phyloP scores from a whole-genome alignment of 768 basidiomycete genomes.

The Trichaptum fuscoviolaceum region DNA sequence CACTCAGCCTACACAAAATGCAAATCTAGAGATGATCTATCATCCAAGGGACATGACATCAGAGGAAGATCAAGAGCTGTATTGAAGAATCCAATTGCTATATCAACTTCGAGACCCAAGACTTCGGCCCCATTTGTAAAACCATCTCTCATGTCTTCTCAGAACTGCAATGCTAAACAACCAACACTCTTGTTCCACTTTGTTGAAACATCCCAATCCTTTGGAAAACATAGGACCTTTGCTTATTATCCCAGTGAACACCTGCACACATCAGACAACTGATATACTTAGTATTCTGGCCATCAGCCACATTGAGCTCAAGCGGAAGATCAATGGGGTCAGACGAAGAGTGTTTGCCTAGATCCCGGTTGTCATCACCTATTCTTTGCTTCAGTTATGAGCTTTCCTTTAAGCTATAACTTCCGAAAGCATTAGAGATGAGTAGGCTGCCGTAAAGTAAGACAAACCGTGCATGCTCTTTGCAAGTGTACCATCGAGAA shows the following conservation, averaged over 20 bases:
- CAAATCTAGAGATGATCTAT: conserved; percentile 33
- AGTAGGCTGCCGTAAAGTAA: too few species aligned
- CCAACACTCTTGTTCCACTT: background rate
- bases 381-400: too few species aligned
- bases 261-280: conserved; percentile 57
- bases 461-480: too few species aligned
- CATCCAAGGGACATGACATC: conserved; percentile 54
- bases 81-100: conserved; percentile 72
- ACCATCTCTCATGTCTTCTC: conserved; percentile 8
- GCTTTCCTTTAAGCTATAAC: too few species aligned
- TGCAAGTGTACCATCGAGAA: too few species aligned
- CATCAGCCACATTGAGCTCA: conserved; percentile 23
- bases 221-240: background rate
- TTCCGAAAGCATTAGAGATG: too few species aligned
- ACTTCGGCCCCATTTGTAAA: conserved; percentile 56
- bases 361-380: too few species aligned
- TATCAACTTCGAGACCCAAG: conserved; percentile 56
- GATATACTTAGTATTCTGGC: conserved; percentile 65
- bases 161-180: background rate
- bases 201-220: background rate
- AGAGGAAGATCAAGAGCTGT: conserved; percentile 63
- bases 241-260: background rate
- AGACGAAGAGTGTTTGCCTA: too few species aligned
- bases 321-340: background rate
- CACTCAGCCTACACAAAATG: background rate